Conservation (phyloP, 805 yeast genomes). For the Kluyveromyces dobzhanskii region DNA sequence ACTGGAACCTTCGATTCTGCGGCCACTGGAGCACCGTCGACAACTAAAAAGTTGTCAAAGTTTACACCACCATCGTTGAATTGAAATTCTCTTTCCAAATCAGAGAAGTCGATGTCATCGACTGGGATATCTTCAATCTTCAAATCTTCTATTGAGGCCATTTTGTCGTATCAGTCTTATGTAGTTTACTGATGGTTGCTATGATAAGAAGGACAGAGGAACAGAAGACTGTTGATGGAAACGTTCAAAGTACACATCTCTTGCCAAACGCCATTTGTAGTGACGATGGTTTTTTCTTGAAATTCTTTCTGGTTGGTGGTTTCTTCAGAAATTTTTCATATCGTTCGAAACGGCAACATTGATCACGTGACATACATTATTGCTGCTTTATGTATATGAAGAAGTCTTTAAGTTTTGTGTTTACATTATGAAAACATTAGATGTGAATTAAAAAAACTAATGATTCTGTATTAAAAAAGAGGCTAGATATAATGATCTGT, state of each 20-base stretch:
- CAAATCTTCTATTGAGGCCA: constrained; percentile 23
- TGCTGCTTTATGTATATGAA: no score
- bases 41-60: constrained; percentile 71
- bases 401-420: no score
- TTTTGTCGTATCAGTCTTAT: background rate
- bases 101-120: constrained; percentile 72
- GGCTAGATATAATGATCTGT: no score
- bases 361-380: background rate
- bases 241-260: no score
- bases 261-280: no score
- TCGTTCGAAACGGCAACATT: background rate
- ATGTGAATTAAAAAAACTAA: no score
- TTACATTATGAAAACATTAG: no score
- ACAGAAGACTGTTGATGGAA: no score
- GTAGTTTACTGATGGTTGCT: no score
- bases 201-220: no score
- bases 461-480: no score
- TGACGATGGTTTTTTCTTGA: no score
- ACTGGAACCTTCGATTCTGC: constrained; percentile 83
- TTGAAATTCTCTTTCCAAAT: constrained; percentile 68
- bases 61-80: constrained; percentile 48
- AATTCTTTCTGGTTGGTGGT: background rate
- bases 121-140: constrained; percentile 41
- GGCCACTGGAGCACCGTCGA: constrained; percentile 94
- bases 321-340: constrained; percentile 4